phyloP scores from a whole-genome alignment of 2,329 filamentous ascomycete species.

The Fusarium anthophilum region DNA sequence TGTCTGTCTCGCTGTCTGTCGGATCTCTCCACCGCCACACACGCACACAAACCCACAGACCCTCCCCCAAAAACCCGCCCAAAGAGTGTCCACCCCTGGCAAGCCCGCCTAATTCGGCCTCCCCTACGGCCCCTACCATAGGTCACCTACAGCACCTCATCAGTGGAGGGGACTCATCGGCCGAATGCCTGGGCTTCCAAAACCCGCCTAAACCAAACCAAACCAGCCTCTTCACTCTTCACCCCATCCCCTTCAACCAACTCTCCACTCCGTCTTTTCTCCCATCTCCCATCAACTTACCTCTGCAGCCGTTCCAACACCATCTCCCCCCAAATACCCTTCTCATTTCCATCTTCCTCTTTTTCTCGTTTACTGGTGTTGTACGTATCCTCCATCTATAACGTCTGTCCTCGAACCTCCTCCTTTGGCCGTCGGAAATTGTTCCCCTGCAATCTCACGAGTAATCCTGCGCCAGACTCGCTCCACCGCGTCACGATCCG shows the following conservation, averaged over 20 bases:
- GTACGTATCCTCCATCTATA: conserved; percentile 18
- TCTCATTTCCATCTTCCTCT: conserved; percentile 26
- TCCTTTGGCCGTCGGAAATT: conserved; percentile 11
- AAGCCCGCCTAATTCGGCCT: conserved; percentile 33
- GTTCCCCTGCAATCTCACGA: conserved; percentile 28
- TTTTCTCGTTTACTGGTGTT: conserved; percentile 20
- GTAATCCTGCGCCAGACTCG: conserved; percentile 31
- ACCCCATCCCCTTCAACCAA: conserved; percentile 12
- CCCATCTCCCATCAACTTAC: conserved; percentile 31
- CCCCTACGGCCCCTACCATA: conserved; percentile 19
- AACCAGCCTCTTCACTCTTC: conserved; percentile 38
- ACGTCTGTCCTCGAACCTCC: conserved; percentile 18
- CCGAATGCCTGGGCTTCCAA: conserved; percentile 34
- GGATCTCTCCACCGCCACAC: conserved; percentile 34
- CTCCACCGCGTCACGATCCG: conserved; percentile 39
- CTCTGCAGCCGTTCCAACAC: conserved; percentile 28
- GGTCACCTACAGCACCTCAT: neutral
- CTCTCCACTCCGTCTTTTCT: conserved; percentile 31
- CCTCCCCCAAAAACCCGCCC: conserved; percentile 27
- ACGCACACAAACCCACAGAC: conserved; percentile 33
- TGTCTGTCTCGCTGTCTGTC: neutral
- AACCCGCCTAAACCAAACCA: conserved; percentile 40
- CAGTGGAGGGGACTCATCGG: conserved; percentile 7
- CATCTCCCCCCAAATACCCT: conserved; percentile 26
- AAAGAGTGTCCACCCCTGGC: conserved; percentile 24